Base-by-base conservation (phyloP, 225 moss, liverwort and hornwort species). In the Rhytidiadelphus loreus region DNA sequence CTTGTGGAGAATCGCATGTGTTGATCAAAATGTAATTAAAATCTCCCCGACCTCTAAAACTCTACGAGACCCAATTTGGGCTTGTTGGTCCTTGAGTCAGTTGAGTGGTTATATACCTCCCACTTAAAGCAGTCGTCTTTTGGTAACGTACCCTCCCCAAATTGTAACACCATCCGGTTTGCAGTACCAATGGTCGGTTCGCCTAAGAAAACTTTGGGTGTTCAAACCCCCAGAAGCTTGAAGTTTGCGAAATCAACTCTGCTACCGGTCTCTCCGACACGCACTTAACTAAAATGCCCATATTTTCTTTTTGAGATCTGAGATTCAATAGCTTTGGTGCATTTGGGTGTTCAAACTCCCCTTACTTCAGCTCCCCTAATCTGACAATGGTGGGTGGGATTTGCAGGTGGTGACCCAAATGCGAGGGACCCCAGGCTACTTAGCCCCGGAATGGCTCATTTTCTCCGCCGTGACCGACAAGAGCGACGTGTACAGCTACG, bases 401-500 rank as follows among this genome's bases (percentile, higher is more conserved):
- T 35, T 85, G 50, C 41, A 93, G 91, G 95, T 92, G 88, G 95
- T 95, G 89, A 95, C 95, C 9, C 92, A 91, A 84, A 95, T 95
- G 94, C 88, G 95, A 81, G 95, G 95, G 39, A 95, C 95, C 23
- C 95, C 95, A 3, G 95, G 95, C 76, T 95, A 95, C 92, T 81
- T 95, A 52, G 94, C 95, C 28, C 95, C 94, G 58, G 94, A 94
- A 60, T 95, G 95, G 95, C 93, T 95, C 82, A 86, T 94, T 60
- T 89, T 90, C 87, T 92, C 94, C 32, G 95, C 94, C 16, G 95
- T 95, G 19, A 94, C 95, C 4, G 90, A 94, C 87, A 95, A 95
- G 89, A 93, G 94, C 69, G 95, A 95, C 66, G 93, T 95, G 28
- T 95, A 95, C 88, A 94, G 94, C 92, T 95, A 91, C 56, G 95